Evolutionary conservation across 2,329 filamentous ascomycete genomes (phyloP), one percentile per base, ranked within the genome.

Genomic region (Fusarium poae): DNA sequence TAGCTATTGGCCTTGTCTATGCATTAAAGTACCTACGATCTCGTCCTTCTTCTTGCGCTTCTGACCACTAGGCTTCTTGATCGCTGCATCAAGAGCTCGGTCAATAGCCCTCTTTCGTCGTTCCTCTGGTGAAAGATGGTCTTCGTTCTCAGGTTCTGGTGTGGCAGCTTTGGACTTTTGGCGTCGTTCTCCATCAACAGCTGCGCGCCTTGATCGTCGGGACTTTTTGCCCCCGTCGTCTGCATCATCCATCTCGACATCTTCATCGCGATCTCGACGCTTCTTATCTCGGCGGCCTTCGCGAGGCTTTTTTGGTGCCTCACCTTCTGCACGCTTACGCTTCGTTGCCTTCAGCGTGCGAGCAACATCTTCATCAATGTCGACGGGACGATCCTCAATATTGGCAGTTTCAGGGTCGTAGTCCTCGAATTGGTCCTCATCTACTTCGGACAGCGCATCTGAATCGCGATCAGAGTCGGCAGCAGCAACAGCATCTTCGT

Each of bases 41-140:
- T 96, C 94, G 77, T 94, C 92, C 84, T 93, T 93, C 84, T 93
- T 95, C 72, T 91, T 86, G 67, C 90, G 86, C 74, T 92, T 93
- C 57, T 84, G 86, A 13, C 74, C 71, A 32, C 75, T 71, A n/a
- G 92, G 89, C 72, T 92, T 92, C 82, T 97, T 97, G 73, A 97
- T 84, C 1, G 94, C 94, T 58, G 92, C 92, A 78, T 97, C 93
- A 82, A 98, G 93, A 57, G 92, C 92, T 71, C 90, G 88, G 75
- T 97, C 93, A 54, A 99, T 89, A 21, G 93, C 94, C 71, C 92
- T 87, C 73, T 91, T 90, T 72, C 94, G 89, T 73, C 92, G 87
- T 82, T 97, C 93, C 79, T 96, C 93, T 1, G 94, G 93, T 21
- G 92, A 91, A 72, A 98, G 80, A 66, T 91, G 85, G 74, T 93